These are phyloP conservation scores for Thelonectria blattea DNA, from an alignment of 2,329 filamentous ascomycete genomes.

Conservation along the genomic window DNA sequence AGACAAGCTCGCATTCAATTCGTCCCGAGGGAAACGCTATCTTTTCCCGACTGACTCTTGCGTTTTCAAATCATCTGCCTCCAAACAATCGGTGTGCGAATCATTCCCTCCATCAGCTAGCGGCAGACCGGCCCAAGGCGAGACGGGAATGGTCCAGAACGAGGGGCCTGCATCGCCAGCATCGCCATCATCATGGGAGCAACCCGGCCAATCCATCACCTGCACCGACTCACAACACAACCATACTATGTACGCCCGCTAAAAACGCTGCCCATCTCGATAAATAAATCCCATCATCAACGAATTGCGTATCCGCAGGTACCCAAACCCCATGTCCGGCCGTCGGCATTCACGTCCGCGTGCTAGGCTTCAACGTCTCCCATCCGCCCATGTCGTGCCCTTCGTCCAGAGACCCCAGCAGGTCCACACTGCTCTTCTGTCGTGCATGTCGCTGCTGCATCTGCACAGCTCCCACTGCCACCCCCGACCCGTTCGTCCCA, in stretches of 20 bases:
- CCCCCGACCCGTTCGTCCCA: constrained; percentile 28
- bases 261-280: constrained; percentile 4
- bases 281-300: not conserved
- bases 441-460: constrained; percentile 32
- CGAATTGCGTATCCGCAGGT: not conserved
- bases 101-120: not conserved
- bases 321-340: not conserved
- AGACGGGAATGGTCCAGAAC: constrained; percentile 7
- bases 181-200: too few relatives aligned
- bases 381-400: constrained; percentile 57
- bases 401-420: constrained; percentile 58
- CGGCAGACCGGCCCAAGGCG: constrained; percentile 1
- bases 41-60: not conserved
- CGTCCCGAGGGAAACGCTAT: too few relatives aligned
- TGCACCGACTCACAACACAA: too few relatives aligned
- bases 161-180: constrained; percentile 2
- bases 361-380: constrained; percentile 61
- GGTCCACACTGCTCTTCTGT: constrained; percentile 40
- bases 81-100: not conserved
- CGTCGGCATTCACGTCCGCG: constrained; percentile 25
- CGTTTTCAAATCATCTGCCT: not conserved
- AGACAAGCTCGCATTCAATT: too few relatives aligned
- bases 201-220: not conserved
- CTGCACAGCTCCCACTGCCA: constrained; percentile 23
- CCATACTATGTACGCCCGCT: not conserved